Evolutionary conservation across 2,329 filamentous ascomycete species (phyloP).

Genomic region (Fusarium tjaetaba): DNA sequence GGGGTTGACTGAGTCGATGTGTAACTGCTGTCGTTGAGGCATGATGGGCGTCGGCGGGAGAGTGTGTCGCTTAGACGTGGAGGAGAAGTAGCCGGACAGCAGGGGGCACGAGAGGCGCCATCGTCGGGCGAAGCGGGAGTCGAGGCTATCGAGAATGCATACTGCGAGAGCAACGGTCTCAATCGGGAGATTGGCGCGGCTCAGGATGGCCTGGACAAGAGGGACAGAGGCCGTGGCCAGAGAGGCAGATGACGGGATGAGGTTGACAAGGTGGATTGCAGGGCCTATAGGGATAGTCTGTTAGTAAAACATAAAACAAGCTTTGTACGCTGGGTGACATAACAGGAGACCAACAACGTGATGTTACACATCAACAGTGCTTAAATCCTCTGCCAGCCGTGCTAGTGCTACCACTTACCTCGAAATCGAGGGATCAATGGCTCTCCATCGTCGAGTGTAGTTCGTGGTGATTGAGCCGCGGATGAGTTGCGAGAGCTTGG

Average conservation of each 20-base stretch:
- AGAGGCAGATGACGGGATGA: slow-evolving; percentile 71
- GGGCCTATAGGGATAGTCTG: slow-evolving; percentile 58
- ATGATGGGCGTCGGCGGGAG: slow-evolving; percentile 53
- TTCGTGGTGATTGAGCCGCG: slow-evolving; percentile 55
- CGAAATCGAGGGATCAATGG: slow-evolving; percentile 51
- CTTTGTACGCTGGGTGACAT: slow-evolving; percentile 4
- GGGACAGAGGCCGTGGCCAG: slow-evolving; percentile 66
- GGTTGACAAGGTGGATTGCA: slow-evolving; percentile 72
- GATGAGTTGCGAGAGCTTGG: slow-evolving; percentile 60
- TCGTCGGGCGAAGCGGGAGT: slow-evolving; percentile 68
- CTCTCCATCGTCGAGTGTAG: slow-evolving; percentile 57
- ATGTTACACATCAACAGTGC: slow-evolving; percentile 1
- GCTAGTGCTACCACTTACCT: slow-evolving; percentile 46
- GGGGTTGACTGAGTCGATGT: slow-evolving; percentile 70
- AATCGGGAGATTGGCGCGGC: slow-evolving; percentile 65
- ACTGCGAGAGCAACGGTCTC: slow-evolving; percentile 72
- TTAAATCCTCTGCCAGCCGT: not conserved
- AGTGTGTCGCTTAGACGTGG: slow-evolving; percentile 58
- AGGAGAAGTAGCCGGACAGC: slow-evolving; percentile 42
- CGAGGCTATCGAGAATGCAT: slow-evolving; percentile 73
- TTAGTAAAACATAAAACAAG: slow-evolving; percentile 26
- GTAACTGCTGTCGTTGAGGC: slow-evolving; percentile 52
- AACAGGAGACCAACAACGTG: slow-evolving; percentile 17
- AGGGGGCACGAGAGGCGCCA: slow-evolving; percentile 71
- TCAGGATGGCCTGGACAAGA: slow-evolving; percentile 69